Conservation (phyloP, 2,329 filamentous ascomycete species). For the Trichoderma sp. region DNA sequence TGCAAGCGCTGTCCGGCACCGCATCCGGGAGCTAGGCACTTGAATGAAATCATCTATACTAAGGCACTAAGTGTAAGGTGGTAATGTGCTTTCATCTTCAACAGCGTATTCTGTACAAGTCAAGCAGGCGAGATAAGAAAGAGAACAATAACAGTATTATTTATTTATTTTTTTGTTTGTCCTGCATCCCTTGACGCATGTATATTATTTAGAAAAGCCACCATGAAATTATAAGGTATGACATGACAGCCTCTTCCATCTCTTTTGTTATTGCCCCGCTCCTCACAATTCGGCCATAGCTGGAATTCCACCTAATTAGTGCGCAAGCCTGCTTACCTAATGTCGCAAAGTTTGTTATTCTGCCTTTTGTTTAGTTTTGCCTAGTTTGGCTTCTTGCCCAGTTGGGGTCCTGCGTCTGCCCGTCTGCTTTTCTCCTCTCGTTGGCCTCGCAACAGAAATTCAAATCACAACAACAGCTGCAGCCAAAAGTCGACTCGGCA, state of each 20-base stretch:
- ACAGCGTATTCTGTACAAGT: no score
- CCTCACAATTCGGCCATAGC: background rate
- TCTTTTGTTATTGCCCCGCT: slow-evolving; percentile 17
- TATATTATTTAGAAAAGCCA: background rate
- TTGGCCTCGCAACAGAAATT: slow-evolving; percentile 46
- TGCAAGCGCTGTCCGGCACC: background rate
- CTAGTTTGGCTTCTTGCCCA: slow-evolving; percentile 16
- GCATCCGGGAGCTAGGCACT: background rate
- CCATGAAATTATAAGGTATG: background rate
- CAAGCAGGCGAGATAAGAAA: background rate
- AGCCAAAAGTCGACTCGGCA: slow-evolving; percentile 28
- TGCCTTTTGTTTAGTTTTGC: background rate
- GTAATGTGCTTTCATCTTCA: background rate
- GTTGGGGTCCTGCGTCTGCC: slow-evolving; percentile 16
- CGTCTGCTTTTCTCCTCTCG: slow-evolving; percentile 34
- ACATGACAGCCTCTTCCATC: background rate
- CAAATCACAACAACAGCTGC: slow-evolving; percentile 40
- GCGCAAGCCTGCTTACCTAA: slow-evolving; percentile 29
- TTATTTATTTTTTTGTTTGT: no score
- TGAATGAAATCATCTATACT: background rate
- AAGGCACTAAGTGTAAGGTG: background rate
- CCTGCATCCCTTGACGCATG: background rate
- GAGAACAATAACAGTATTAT: background rate
- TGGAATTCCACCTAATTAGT: slow-evolving; percentile 29
- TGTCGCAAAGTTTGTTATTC: slow-evolving; percentile 21